Conservation (phyloP, 2,329 filamentous ascomycete genomes). For the Neofusicoccum parvum region DNA sequence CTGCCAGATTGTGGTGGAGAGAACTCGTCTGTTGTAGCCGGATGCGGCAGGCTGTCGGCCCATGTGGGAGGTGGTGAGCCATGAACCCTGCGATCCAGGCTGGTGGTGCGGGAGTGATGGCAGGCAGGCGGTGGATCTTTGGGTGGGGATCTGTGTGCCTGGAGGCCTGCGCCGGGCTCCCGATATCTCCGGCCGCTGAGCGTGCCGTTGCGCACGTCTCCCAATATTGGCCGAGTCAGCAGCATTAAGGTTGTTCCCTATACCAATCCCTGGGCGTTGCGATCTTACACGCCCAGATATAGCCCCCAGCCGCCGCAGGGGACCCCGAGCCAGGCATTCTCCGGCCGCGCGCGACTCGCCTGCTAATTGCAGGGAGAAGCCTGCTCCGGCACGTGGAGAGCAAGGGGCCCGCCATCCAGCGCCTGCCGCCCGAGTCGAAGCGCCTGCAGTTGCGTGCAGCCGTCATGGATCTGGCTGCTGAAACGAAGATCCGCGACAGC, state of each 20-base stretch:
- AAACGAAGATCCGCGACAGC: conserved; percentile 14
- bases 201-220: background rate
- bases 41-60: conserved; percentile 11
- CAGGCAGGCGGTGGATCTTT: conserved; percentile 9
- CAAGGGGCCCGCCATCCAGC: conserved; percentile 13
- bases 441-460: conserved; percentile 11
- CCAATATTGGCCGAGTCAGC: conserved; percentile 17
- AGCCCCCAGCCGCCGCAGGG: background rate
- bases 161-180: conserved; percentile 4
- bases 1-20: conserved; percentile 18
- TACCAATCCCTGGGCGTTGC: background rate
- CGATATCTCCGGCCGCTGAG: conserved; percentile 12
- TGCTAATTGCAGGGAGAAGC: conserved; percentile 19
- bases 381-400: conserved; percentile 11
- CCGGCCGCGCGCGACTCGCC: conserved; percentile 6
- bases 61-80: conserved; percentile 14
- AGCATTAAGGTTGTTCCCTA: conserved; percentile 22
- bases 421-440: too few relatives aligned
- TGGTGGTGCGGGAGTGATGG: conserved; percentile 17
- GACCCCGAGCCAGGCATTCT: conserved; percentile 7
- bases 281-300: conserved; percentile 7
- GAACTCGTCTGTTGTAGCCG: conserved; percentile 6
- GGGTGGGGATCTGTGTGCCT: conserved; percentile 10
- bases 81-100: conserved; percentile 15
- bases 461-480: conserved; percentile 16